A percentile compares a stretch with the other conserved stretches of the same genome.
Evolutionary conservation across 2,329 filamentous ascomycete genomes (phyloP).

Genomic region (Microsporum audouinii): DNA sequence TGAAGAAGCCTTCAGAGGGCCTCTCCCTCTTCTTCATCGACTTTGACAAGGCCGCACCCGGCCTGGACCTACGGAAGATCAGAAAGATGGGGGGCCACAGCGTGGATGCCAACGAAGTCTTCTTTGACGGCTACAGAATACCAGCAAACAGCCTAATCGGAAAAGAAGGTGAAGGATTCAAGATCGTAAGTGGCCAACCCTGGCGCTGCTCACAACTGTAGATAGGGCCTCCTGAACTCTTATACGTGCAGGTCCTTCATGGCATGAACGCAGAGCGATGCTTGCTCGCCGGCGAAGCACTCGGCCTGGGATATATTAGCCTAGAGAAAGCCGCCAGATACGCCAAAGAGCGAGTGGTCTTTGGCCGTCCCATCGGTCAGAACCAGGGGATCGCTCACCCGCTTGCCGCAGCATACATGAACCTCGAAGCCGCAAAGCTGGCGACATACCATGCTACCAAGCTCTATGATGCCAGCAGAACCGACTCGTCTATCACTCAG

Average conservation of each 20-base stretch:
- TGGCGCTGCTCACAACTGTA: not conserved
- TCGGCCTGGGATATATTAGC: slow-evolving; percentile 67
- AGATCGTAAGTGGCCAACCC: slow-evolving; percentile 39
- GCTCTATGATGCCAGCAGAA: slow-evolving; percentile 45
- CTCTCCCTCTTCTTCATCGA: slow-evolving; percentile 73
- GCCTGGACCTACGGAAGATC: slow-evolving; percentile 58
- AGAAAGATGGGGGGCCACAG: slow-evolving; percentile 77
- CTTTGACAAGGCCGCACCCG: slow-evolving; percentile 50
- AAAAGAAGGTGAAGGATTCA: slow-evolving; percentile 63
- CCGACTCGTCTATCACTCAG: slow-evolving; percentile 42
- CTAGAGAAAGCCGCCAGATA: slow-evolving; percentile 52
- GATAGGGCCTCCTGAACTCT: not conserved
- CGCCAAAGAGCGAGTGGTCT: slow-evolving; percentile 53
- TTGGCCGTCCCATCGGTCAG: slow-evolving; percentile 47
- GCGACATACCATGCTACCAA: slow-evolving; percentile 50
- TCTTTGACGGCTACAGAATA: slow-evolving; percentile 68
- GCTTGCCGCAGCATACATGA: slow-evolving; percentile 49
- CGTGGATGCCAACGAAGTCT: slow-evolving; percentile 76
- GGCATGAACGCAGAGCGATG: slow-evolving; percentile 73
- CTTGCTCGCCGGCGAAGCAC: slow-evolving; percentile 64
- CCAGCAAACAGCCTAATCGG: slow-evolving; percentile 56
- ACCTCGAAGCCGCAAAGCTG: slow-evolving; percentile 49
- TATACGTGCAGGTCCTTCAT: slow-evolving; percentile 44
- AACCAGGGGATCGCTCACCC: slow-evolving; percentile 52
- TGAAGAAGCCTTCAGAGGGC: slow-evolving; percentile 59